A percentile compares a stretch with the other conserved stretches of the same genome.
These are phyloP conservation scores for Xylaria sp. DNA, from an alignment of 2,329 filamentous ascomycete species.

Conservation along the genomic window DNA sequence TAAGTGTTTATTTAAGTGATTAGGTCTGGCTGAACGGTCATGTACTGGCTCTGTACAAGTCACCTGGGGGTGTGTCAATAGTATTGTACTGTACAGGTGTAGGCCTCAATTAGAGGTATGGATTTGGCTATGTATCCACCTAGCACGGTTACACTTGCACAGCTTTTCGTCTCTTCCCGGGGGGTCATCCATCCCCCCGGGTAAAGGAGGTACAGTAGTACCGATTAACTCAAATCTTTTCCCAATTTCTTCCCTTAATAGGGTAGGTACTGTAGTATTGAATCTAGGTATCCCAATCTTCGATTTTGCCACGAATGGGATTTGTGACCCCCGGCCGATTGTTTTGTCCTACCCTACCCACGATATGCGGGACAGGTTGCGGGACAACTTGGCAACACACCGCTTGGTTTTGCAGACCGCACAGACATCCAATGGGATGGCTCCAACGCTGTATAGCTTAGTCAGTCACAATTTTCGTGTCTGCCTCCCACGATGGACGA, in stretches of 20 bases:
- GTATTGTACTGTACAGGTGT: neutral
- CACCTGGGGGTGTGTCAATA: neutral
- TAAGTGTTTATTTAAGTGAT: neutral
- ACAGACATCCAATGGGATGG: slow-evolving; percentile 1
- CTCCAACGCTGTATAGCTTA: neutral
- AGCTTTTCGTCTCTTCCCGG: neutral
- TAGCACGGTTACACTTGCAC: neutral
- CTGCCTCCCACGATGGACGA: neutral
- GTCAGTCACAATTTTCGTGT: neutral
- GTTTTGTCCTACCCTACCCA: slow-evolving; percentile 10
- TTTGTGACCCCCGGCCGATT: neutral
- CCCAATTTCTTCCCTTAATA: neutral
- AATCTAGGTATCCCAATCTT: neutral
- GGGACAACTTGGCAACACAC: slow-evolving; percentile 13
- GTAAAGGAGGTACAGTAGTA: slow-evolving; percentile 5
- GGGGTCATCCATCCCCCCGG: slow-evolving; percentile 6
- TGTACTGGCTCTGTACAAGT: neutral
- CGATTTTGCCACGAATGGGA: neutral
- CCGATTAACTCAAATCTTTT: neutral
- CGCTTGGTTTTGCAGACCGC: slow-evolving; percentile 1
- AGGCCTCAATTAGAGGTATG: neutral
- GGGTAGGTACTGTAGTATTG: neutral
- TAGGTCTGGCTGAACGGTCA: neutral
- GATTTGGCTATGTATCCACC: slow-evolving; percentile 2
- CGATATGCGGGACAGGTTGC: slow-evolving; percentile 6